Percentiles rank a stretch among this genome's conserved stretches.
phyloP scores from a whole-genome alignment of 805 yeast species.

The Metschnikowia kunwiensis region DNA sequence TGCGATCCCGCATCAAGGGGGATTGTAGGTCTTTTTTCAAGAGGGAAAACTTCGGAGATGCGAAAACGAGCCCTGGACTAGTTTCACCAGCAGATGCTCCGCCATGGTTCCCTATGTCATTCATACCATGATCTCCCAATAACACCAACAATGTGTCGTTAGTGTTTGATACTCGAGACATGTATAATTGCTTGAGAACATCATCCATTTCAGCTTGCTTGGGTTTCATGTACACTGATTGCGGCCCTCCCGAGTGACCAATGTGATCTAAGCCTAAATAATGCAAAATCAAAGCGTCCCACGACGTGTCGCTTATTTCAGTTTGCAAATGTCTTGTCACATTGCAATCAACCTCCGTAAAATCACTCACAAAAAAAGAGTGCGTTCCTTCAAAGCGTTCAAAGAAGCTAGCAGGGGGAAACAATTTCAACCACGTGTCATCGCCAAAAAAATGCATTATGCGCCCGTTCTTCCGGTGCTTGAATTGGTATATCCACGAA shows the following conservation, averaged over 20 bases:
- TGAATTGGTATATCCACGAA: conserved; percentile 80
- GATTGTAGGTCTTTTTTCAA: conserved; percentile 20
- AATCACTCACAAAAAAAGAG: conserved; percentile 92
- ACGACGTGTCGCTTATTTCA: conserved; percentile 48
- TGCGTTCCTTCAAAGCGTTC: conserved; percentile 77
- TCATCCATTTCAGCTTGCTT: conserved; percentile 87
- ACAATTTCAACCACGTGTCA: conserved; percentile 94
- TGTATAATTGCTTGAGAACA: conserved; percentile 53
- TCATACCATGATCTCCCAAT: conserved; percentile 96
- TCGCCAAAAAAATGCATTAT: conserved; percentile 87
- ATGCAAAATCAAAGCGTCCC: conserved; percentile 89
- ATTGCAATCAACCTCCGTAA: conserved; percentile 87
- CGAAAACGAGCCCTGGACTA: conserved; percentile 71
- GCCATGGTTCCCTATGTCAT: conserved; percentile 93
- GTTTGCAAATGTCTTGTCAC: conserved; percentile 81
- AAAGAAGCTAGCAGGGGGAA: conserved; percentile 59
- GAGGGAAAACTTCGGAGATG: conserved; percentile 56
- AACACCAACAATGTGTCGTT: conserved; percentile 63
- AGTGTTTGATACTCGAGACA: conserved; percentile 14
- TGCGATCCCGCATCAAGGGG: conserved; percentile 38
- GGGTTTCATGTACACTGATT: conserved; percentile 70
- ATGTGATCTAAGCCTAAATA: conserved; percentile 95
- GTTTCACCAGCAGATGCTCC: conserved; percentile 94
- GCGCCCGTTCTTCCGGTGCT: conserved; percentile 28
- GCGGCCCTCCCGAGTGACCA: conserved; percentile 96